Evolutionary conservation across 2,329 filamentous ascomycete genomes (phyloP).

Genomic region (Ramularia collo-cygni): DNA sequence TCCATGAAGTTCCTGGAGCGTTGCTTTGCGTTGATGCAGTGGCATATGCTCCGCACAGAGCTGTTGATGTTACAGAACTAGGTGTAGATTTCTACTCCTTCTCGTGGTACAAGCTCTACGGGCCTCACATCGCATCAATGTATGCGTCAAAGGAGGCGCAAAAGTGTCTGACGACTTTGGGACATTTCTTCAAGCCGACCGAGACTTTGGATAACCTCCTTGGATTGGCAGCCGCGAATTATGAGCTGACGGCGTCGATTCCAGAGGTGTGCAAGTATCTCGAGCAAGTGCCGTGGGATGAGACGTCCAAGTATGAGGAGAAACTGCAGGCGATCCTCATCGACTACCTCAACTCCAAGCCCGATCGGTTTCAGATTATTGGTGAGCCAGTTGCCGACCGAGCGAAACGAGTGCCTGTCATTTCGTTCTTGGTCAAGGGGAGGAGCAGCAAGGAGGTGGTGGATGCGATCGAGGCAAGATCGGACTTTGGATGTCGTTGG

Average conservation of each 20-base stretch:
- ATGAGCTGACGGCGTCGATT: conserved; percentile 61
- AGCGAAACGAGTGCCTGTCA: conserved; percentile 52
- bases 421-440: conserved; percentile 59
- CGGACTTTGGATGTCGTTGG: conserved; percentile 57
- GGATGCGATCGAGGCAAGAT: conserved; percentile 53
- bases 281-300: conserved; percentile 40
- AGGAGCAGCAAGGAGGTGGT: conserved; percentile 53
- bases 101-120: conserved; percentile 78
- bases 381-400: conserved; percentile 48
- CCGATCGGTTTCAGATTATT: conserved; percentile 49
- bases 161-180: conserved; percentile 48
- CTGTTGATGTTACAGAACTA: conserved; percentile 59
- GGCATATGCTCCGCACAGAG: conserved; percentile 66
- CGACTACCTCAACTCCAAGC: conserved; percentile 48
- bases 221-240: conserved; percentile 61
- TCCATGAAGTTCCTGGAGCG: conserved; percentile 48
- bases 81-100: conserved; percentile 73
- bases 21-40: conserved; percentile 70
- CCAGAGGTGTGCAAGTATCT: conserved; percentile 55
- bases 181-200: conserved; percentile 60
- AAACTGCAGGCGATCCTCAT: conserved; percentile 54
- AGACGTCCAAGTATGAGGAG: conserved; percentile 54
- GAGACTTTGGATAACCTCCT: conserved; percentile 59
- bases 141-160: conserved; percentile 57
- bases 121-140: conserved; percentile 65